Conservation (phyloP, 805 yeast species). For the Saccharomycodes ludwigii region DNA sequence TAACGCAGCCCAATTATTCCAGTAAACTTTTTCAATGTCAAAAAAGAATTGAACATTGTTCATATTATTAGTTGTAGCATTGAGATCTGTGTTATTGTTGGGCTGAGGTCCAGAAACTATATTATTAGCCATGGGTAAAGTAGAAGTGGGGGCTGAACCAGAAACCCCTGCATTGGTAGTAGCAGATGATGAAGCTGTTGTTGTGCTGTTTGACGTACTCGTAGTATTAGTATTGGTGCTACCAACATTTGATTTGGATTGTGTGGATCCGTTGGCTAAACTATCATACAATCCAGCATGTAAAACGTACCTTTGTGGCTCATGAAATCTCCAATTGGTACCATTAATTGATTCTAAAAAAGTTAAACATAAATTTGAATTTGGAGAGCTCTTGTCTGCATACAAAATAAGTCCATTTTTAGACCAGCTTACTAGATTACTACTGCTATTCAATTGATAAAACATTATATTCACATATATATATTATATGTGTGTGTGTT, state of each 20-base stretch:
- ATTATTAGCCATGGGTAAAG: slow-evolving; percentile 2
- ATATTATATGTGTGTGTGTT: too few species aligned
- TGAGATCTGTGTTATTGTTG: not conserved
- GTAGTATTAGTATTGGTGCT: slow-evolving; percentile 8
- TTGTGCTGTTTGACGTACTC: not conserved
- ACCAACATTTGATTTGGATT: slow-evolving; percentile 9
- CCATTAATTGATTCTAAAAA: slow-evolving; percentile 70
- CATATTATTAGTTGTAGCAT: too few species aligned
- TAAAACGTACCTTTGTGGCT: slow-evolving; percentile 20
- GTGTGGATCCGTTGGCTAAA: slow-evolving; percentile 8
- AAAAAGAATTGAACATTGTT: slow-evolving; percentile 24
- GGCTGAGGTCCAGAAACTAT: slow-evolving; percentile 2
- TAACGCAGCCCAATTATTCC: slow-evolving; percentile 45
- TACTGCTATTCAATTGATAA: not conserved
- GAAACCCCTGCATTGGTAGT: not conserved
- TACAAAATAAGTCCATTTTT: slow-evolving; percentile 77
- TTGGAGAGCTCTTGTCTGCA: slow-evolving; percentile 27
- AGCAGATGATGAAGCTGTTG: too few species aligned
- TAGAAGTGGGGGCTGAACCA: slow-evolving; percentile 9
- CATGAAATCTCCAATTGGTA: slow-evolving; percentile 61
- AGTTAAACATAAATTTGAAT: slow-evolving; percentile 40
- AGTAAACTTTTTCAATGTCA: slow-evolving; percentile 37
- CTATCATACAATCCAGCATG: slow-evolving; percentile 22
- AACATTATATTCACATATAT: too few species aligned
- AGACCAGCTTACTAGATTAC: slow-evolving; percentile 53